A percentile compares a stretch with the other conserved stretches of the same genome.
phyloP scores from a whole-genome alignment of 768 basidiomycete genomes.

The Leccinum arenicola region DNA sequence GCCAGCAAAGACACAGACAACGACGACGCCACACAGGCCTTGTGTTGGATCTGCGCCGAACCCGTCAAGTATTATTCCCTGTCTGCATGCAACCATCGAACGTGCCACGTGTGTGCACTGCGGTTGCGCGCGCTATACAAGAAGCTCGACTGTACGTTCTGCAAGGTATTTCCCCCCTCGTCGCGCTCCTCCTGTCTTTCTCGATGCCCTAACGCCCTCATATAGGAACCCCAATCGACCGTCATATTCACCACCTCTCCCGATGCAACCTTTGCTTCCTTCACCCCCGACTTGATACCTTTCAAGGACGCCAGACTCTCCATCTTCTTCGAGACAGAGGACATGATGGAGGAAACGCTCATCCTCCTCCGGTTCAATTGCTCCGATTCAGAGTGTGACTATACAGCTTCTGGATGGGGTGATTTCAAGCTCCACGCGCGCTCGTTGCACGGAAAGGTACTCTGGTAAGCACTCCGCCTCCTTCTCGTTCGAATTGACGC shows the following conservation, averaged over 20 bases:
- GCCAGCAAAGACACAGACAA: slow-evolving; percentile 22
- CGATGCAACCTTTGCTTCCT: slow-evolving; percentile 60
- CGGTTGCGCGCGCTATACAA: slow-evolving; percentile 91
- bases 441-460: slow-evolving; percentile 65
- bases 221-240: slow-evolving; percentile 65
- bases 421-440: slow-evolving; percentile 85
- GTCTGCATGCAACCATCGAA: slow-evolving; percentile 89
- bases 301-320: slow-evolving; percentile 71
- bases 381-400: slow-evolving; percentile 79
- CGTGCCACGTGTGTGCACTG: slow-evolving; percentile 91
- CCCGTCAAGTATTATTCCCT: slow-evolving; percentile 87
- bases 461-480: slow-evolving; percentile 58
- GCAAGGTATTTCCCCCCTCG: slow-evolving; percentile 49
- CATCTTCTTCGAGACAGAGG: slow-evolving; percentile 84
- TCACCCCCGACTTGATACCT: slow-evolving; percentile 49
- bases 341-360: slow-evolving; percentile 94
- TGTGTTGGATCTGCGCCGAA: slow-evolving; percentile 96
- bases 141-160: slow-evolving; percentile 91
- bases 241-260: slow-evolving; percentile 75
- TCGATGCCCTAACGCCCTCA: background rate
- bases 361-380: slow-evolving; percentile 94
- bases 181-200: background rate
- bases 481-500: background rate
- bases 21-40: slow-evolving; percentile 31
- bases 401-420: slow-evolving; percentile 83